Conservation (phyloP, 768 basidiomycete genomes). For the Suillus subalutaceus region DNA sequence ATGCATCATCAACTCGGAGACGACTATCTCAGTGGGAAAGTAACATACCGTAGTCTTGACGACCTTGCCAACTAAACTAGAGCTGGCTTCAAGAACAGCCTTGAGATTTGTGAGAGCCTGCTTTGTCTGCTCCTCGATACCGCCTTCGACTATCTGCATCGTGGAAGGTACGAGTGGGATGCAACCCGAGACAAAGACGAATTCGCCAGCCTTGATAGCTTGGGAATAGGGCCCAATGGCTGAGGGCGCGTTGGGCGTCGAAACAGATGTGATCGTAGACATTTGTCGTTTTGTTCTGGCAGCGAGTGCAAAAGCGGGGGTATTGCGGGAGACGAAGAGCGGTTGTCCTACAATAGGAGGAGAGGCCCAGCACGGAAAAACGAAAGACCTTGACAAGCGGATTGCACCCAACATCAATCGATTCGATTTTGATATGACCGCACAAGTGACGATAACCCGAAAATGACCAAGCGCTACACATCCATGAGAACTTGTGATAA, state of each 20-base stretch:
- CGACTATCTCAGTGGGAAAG: not conserved
- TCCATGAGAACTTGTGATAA: not conserved
- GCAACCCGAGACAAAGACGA: conserved; percentile 89
- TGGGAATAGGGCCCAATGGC: conserved; percentile 90
- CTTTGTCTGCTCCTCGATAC: conserved; percentile 77
- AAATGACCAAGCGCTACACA: not conserved
- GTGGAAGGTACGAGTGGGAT: conserved; percentile 80
- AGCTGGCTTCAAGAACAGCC: conserved; percentile 81
- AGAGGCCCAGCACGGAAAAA: not conserved
- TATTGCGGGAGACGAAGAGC: not conserved
- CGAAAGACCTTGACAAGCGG: not conserved
- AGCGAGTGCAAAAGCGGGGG: not conserved
- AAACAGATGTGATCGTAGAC: conserved; percentile 10
- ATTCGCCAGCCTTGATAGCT: conserved; percentile 79
- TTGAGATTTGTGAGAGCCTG: conserved; percentile 88
- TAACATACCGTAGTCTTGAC: conserved; percentile 86
- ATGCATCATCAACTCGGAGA: not conserved
- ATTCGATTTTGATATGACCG: not conserved
- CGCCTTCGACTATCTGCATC: conserved; percentile 70
- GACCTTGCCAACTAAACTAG: conserved; percentile 77
- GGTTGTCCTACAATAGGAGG: not conserved
- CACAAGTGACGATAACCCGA: not conserved
- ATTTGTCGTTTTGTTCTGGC: not conserved
- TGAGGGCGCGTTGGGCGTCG: conserved; percentile 51
- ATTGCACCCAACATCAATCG: conserved; percentile 2